These are phyloP conservation scores for Flaveria linearis DNA, from an alignment of 129 eudicot genomes.

Conservation along the genomic window DNA sequence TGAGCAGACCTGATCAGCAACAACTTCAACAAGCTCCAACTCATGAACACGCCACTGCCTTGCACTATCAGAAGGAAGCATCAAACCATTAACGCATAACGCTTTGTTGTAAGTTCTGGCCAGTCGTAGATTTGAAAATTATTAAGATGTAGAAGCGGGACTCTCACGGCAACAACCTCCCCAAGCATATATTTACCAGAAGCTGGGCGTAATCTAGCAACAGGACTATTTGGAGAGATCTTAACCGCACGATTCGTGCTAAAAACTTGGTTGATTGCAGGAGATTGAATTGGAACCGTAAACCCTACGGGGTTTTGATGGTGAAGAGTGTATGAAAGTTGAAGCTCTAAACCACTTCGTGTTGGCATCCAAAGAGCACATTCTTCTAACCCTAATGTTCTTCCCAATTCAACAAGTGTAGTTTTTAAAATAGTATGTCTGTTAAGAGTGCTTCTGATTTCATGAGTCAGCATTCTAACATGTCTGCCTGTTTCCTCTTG, in stretches of 20 bases:
- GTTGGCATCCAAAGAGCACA: slow-evolving; percentile 99
- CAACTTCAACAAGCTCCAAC: slow-evolving; percentile 97
- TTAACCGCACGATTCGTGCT: slow-evolving; percentile 78
- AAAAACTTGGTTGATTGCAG: slow-evolving; percentile 79
- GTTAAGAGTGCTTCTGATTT: slow-evolving; percentile 96
- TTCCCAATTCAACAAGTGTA: slow-evolving; percentile 90
- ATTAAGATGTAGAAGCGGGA: slow-evolving; percentile 89
- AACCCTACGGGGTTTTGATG: slow-evolving; percentile 90
- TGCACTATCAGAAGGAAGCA: slow-evolving; percentile 96
- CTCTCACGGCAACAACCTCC: slow-evolving; percentile 97
- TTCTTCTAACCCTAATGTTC: slow-evolving; percentile 92
- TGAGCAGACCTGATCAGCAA: slow-evolving; percentile 88
- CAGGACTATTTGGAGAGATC: slow-evolving; percentile 85
- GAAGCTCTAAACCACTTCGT: slow-evolving; percentile 85
- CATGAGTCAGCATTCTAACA: slow-evolving; percentile 97
- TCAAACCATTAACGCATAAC: slow-evolving; percentile 95
- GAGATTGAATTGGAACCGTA: slow-evolving; percentile 87
- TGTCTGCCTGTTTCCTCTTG: slow-evolving; percentile 98
- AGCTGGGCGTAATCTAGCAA: slow-evolving; percentile 79
- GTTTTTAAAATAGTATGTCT: slow-evolving; percentile 89
- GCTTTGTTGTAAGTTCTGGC: slow-evolving; percentile 91
- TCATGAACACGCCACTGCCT: slow-evolving; percentile 96
- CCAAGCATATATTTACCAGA: slow-evolving; percentile 83
- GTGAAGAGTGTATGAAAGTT: slow-evolving; percentile 79
- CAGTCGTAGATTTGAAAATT: slow-evolving; percentile 88